Base-by-base conservation (phyloP, 345 rosid species). In the Citrus inodora region DNA sequence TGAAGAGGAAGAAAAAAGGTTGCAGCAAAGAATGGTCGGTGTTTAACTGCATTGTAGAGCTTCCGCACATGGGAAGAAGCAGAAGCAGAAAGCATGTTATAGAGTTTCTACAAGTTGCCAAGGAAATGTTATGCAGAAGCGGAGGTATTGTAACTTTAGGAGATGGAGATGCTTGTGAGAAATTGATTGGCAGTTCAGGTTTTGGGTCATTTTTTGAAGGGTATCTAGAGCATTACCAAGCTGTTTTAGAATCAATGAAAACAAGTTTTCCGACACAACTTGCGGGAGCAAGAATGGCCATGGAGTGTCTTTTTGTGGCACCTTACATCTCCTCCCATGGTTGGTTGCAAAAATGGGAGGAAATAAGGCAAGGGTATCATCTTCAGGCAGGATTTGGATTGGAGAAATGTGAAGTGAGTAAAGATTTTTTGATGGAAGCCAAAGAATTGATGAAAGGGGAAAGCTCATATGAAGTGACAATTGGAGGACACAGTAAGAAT, bases 371-470 rank as follows among this genome's bases (percentile, higher is more conserved):
- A 46, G 74, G 82, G 22, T 25, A 58, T 35, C 30, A 42, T 22
- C n/a, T 71, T 27, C 70, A 37, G 69, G 72, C 22, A 2, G 79
- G 61, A 55, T 21, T 27, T n/a, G 71, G 62, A 9, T 37, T 85
- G 28, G 79, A 80, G 75, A 74, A 76, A 46, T 74, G 73, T 58
- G 79, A 32, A 66, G 67, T 85, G 37, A 84, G 83, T 77, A 71
- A 71, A 68, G 82, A 70, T 48, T 67, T 28, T 21, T 33, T 82
- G 67, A 85, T 53, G 72, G 92, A 90, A 80, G 87, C 83, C 22
- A 79, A 58, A 78, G 90, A 85, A 76, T 61, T 84, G 79, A 85
- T 80, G 82, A 77, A 27, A 58, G 86, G 76, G 42, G 79, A 76
- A 21, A 76, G 75, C 48, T 65, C 35, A n/a, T 90, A 79, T 61